Evolutionary conservation across 2,329 filamentous ascomycete species (phyloP).

Genomic region (Phaeosphaeriaceae sp.): DNA sequence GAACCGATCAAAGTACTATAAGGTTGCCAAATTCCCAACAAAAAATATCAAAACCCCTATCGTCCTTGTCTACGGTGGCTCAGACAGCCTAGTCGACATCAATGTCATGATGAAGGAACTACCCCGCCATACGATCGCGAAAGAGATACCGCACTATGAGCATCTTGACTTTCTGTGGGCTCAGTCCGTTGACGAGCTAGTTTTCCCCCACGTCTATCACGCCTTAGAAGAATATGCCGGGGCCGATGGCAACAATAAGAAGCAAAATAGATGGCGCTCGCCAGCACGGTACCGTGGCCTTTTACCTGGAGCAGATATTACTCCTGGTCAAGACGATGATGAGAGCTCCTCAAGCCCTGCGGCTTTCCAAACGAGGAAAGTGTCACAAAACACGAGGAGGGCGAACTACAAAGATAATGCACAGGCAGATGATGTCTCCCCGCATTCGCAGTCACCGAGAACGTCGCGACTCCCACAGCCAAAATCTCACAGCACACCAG

Average conservation of each 20-base stretch:
- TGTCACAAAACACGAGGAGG: constrained; percentile 27
- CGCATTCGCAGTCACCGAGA: constrained; percentile 7
- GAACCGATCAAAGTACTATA: constrained; percentile 83
- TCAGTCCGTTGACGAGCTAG: constrained; percentile 78
- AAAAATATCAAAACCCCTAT: constrained; percentile 97
- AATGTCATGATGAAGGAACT: constrained; percentile 89
- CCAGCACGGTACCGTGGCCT: constrained; percentile 37
- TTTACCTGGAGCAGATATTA: constrained; percentile 29
- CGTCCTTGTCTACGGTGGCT: constrained; percentile 90
- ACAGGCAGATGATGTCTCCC: constrained; percentile 4
- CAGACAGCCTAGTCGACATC: constrained; percentile 93
- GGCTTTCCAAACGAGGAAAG: constrained; percentile 23
- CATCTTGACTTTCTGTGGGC: constrained; percentile 98
- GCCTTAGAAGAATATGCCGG: constrained; percentile 73
- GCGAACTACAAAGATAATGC: constrained; percentile 14
- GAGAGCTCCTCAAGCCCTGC: constrained; percentile 34
- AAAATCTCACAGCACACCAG: constrained; percentile 8
- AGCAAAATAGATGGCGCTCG: constrained; percentile 29
- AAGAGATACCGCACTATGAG: constrained; percentile 89
- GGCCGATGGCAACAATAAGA: constrained; percentile 24
- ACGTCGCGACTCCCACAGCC: constrained; percentile 7
- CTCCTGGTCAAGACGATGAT: constrained; percentile 34
- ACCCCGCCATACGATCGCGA: constrained; percentile 82
- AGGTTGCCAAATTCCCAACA: constrained; percentile 94
- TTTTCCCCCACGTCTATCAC: constrained; percentile 91